Evolutionary conservation across 1,139 yeast species (phyloP).

Genomic region (Nadsonia starkeyi-henricii): DNA sequence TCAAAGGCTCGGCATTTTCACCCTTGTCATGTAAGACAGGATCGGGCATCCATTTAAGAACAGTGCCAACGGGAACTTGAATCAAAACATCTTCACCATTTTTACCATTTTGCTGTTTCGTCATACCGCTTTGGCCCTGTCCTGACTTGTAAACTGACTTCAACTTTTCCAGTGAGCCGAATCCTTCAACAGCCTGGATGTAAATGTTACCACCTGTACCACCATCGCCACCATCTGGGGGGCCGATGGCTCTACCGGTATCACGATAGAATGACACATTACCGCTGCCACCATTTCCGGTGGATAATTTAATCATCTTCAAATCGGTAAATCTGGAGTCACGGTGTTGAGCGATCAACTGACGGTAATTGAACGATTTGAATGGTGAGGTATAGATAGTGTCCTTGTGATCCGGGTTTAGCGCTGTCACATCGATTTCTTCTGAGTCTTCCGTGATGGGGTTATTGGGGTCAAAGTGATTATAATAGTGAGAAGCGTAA

Average conservation of each 20-base stretch:
- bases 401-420: neutral
- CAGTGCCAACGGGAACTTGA: conserved; percentile 86
- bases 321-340: conserved; percentile 34
- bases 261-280: conserved; percentile 75
- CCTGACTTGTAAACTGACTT: conserved; percentile 56
- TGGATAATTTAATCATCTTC: conserved; percentile 47
- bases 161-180: conserved; percentile 49
- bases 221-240: conserved; percentile 98
- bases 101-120: conserved; percentile 71
- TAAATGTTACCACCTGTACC: conserved; percentile 85
- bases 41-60: conserved; percentile 74
- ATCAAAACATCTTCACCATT: conserved; percentile 66
- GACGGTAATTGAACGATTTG: conserved; percentile 1
- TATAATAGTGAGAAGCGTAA: neutral
- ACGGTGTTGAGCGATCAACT: conserved; percentile 13
- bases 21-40: conserved; percentile 27
- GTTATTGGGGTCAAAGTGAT: neutral
- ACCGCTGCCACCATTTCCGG: conserved; percentile 89
- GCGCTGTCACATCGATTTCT: neutral
- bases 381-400: neutral
- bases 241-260: conserved; percentile 73
- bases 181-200: conserved; percentile 61
- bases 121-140: conserved; percentile 58
- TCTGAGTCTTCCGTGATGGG: neutral
- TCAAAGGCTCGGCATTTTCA: conserved; percentile 4